A percentile compares a stretch with the other conserved stretches of the same genome.
phyloP scores from a whole-genome alignment of 176 grass and related monocot species.

The Cenchrus fungigraminus region DNA sequence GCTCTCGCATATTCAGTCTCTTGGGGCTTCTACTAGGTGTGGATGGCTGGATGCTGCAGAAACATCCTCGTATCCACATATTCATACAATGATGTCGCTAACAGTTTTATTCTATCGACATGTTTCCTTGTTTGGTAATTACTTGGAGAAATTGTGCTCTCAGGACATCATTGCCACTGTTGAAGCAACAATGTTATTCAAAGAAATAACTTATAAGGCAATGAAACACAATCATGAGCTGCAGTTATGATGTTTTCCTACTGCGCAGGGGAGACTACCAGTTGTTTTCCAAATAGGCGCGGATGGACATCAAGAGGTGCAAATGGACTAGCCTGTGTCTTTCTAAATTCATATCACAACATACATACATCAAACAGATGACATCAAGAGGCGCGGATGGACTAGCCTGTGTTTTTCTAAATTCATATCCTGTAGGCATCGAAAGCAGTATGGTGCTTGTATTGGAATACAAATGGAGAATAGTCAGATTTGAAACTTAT shows the following conservation, averaged over 20 bases:
- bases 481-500: not conserved
- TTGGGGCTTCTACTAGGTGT: not conserved
- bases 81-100: not conserved
- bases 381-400: not conserved
- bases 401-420: not conserved
- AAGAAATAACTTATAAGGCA: not conserved
- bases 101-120: not conserved
- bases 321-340: not conserved
- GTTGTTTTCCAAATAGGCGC: not conserved
- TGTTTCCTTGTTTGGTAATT: not conserved
- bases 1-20: not conserved
- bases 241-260: not conserved
- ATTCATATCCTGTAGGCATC: not conserved
- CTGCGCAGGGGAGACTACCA: not conserved
- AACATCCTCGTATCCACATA: not conserved
- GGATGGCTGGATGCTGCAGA: not conserved
- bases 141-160: slow-evolving; percentile 11
- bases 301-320: not conserved
- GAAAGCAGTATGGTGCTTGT: not conserved
- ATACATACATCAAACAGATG: not conserved
- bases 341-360: not conserved
- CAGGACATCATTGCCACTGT: not conserved
- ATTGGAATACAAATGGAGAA: not conserved
- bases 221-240: not conserved
- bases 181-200: not conserved